These are phyloP conservation scores for Fusarium sp. DNA, from an alignment of 2,329 filamentous ascomycete species.

Conservation along the genomic window DNA sequence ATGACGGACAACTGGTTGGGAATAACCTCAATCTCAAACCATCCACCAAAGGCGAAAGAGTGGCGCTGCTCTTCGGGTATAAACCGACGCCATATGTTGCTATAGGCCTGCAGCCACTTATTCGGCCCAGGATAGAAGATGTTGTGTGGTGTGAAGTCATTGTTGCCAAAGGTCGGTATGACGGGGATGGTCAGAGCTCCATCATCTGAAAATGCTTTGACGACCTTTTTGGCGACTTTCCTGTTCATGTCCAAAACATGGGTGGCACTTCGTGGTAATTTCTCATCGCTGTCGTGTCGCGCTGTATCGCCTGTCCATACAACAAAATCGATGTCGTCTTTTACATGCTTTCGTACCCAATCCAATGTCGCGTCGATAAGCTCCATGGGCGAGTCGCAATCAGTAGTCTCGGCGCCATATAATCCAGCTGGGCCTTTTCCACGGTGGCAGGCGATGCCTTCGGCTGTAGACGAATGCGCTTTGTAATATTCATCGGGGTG, in stretches of 20 bases:
- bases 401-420: constrained; percentile 87
- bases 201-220: constrained; percentile 75
- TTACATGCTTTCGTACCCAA: constrained; percentile 85
- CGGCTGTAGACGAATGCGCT: constrained; percentile 77
- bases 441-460: constrained; percentile 81
- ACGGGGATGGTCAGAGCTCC: constrained; percentile 78
- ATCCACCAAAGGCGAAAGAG: constrained; percentile 91
- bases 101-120: constrained; percentile 82
- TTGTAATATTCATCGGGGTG: constrained; percentile 93
- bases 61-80: constrained; percentile 94
- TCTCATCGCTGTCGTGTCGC: constrained; percentile 88
- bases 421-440: constrained; percentile 81
- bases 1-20: constrained; percentile 88
- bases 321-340: constrained; percentile 86
- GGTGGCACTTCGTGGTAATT: constrained; percentile 77
- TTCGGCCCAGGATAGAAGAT: constrained; percentile 90
- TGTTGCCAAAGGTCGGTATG: constrained; percentile 93
- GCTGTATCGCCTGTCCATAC: constrained; percentile 94
- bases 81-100: constrained; percentile 84
- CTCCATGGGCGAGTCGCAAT: constrained; percentile 86
- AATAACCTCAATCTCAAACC: constrained; percentile 94
- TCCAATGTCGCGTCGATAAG: constrained; percentile 90
- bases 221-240: constrained; percentile 80
- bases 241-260: constrained; percentile 86
- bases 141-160: constrained; percentile 97